Percentiles rank a stretch among this genome's conserved stretches.
phyloP scores from a whole-genome alignment of 2,329 filamentous ascomycete species.

The Fusarium albidum region DNA sequence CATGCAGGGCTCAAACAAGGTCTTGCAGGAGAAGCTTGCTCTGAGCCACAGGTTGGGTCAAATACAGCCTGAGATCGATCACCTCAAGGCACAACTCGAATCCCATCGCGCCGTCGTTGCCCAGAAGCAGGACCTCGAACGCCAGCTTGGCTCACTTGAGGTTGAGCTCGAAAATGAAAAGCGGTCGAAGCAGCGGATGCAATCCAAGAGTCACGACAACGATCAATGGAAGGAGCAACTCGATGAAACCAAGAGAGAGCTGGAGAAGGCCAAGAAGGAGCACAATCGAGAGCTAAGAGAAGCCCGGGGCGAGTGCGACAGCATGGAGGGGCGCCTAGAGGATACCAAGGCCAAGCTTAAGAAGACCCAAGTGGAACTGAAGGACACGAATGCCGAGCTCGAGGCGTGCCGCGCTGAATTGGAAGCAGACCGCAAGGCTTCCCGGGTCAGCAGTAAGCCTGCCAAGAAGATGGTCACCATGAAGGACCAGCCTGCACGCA shows the following conservation, averaged over 20 bases:
- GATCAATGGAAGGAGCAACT: constrained; percentile 51
- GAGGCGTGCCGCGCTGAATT: constrained; percentile 53
- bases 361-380: constrained; percentile 75
- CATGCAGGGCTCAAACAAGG: constrained; percentile 73
- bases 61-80: constrained; percentile 64
- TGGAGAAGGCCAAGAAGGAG: constrained; percentile 54
- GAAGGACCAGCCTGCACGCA: constrained; percentile 50
- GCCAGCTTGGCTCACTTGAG: constrained; percentile 79
- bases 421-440: constrained; percentile 39
- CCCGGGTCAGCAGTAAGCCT: constrained; percentile 27
- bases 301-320: constrained; percentile 67
- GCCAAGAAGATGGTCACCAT: constrained; percentile 32
- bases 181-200: constrained; percentile 44
- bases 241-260: constrained; percentile 52
- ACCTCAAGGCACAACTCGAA: constrained; percentile 61
- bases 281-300: constrained; percentile 65
- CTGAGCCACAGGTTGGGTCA: constrained; percentile 60
- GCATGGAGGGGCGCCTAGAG: constrained; percentile 72
- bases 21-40: constrained; percentile 67
- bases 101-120: constrained; percentile 74
- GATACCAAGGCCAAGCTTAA: constrained; percentile 71
- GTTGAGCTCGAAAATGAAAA: constrained; percentile 85
- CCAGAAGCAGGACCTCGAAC: constrained; percentile 82
- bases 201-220: constrained; percentile 47
- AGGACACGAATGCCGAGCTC: constrained; percentile 60